These are phyloP conservation scores for Thelonectria blattea DNA, from an alignment of 2,329 filamentous ascomycete genomes.

Conservation along the genomic window DNA sequence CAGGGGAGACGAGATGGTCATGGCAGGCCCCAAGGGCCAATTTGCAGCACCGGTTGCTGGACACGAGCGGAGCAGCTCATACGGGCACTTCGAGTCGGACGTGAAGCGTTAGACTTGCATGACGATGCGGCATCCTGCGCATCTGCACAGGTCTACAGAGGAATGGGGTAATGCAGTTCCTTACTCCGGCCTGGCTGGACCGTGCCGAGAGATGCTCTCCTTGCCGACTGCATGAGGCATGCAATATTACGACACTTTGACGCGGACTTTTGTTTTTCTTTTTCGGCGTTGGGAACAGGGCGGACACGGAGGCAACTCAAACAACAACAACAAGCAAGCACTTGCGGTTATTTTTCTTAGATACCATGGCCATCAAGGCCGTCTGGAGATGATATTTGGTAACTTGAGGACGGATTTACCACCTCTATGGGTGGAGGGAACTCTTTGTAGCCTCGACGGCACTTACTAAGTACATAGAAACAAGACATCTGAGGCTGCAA, in stretches of 20 bases:
- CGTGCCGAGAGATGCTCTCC: slow-evolving; percentile 33
- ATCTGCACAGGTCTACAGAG: neutral
- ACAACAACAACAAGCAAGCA: slow-evolving; percentile 6
- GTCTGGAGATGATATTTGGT: slow-evolving; percentile 2
- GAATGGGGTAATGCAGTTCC: slow-evolving; percentile 22
- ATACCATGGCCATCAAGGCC: slow-evolving; percentile 3
- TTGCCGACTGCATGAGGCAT: slow-evolving; percentile 34
- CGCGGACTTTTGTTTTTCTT: slow-evolving; percentile 12
- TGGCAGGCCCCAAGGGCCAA: slow-evolving; percentile 34
- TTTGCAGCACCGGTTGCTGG: slow-evolving; percentile 35
- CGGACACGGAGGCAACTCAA: slow-evolving; percentile 30
- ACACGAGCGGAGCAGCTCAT: slow-evolving; percentile 44
- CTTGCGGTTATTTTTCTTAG: slow-evolving; percentile 26
- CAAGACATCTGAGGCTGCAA: neutral
- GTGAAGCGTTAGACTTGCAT: slow-evolving; percentile 34
- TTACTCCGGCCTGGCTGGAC: slow-evolving; percentile 38
- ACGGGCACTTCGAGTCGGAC: slow-evolving; percentile 43
- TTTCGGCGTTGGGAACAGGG: slow-evolving; percentile 25
- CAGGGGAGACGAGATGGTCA: slow-evolving; percentile 39
- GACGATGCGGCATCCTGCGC: neutral
- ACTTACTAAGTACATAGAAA: slow-evolving; percentile 25
- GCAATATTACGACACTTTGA: slow-evolving; percentile 12
- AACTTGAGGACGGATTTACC: slow-evolving; percentile 12
- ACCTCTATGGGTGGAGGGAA: slow-evolving; percentile 5
- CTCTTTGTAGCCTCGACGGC: slow-evolving; percentile 30